Evolutionary conservation across 371 early-diverging fungal species (phyloP).

Genomic region (Mucor indicus): DNA sequence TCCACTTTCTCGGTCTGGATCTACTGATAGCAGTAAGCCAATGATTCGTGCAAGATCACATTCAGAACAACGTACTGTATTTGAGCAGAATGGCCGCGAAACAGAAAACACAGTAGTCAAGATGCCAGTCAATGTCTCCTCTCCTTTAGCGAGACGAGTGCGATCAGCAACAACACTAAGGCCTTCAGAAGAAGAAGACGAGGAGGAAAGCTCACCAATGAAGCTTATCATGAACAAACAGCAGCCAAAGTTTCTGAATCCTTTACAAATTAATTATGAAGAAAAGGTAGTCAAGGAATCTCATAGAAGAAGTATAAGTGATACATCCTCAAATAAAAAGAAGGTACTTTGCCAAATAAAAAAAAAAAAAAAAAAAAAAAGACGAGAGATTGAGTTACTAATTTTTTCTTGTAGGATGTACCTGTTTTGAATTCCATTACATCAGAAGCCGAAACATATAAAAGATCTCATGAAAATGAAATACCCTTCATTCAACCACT

Average conservation of each 20-base stretch:
- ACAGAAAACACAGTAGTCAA: neutral
- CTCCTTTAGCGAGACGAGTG: slow-evolving; percentile 36
- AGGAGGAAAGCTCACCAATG: neutral
- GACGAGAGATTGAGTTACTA: too few species aligned
- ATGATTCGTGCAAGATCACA: slow-evolving; percentile 41
- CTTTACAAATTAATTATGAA: neutral
- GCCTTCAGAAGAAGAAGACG: neutral
- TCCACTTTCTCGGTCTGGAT: slow-evolving; percentile 18
- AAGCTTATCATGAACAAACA: neutral
- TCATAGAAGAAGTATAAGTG: neutral
- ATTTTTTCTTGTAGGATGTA: too few species aligned
- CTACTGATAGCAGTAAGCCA: slow-evolving; percentile 13
- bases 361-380: too few species aligned
- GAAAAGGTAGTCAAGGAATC: neutral
- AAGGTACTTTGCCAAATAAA: too few species aligned
- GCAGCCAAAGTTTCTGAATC: too few species aligned
- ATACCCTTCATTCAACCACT: slow-evolving; percentile 17
- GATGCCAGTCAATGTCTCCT: slow-evolving; percentile 2
- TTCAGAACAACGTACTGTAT: slow-evolving; percentile 29
- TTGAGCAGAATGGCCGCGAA: neutral
- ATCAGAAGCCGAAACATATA: slow-evolving; percentile 12
- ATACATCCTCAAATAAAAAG: too few species aligned
- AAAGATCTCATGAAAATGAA: slow-evolving; percentile 2
- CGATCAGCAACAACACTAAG: slow-evolving; percentile 40
- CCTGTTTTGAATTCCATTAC: slow-evolving; percentile 1